These are phyloP conservation scores for Vinca major DNA, from an alignment of 305 asterid species.

Conservation along the genomic window DNA sequence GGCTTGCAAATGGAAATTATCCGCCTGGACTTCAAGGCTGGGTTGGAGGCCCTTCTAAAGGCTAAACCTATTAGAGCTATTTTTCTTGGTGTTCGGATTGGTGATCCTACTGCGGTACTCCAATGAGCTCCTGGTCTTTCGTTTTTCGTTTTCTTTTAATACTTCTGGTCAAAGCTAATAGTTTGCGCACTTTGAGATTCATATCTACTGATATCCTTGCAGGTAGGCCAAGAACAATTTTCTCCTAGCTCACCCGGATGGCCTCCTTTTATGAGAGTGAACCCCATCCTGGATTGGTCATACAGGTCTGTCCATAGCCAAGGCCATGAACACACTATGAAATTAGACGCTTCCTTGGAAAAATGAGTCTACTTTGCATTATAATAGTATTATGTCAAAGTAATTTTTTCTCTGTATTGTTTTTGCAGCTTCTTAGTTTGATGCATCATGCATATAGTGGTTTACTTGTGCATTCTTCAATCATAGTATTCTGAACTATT, in stretches of 20 bases:
- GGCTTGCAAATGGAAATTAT: conserved; percentile 65
- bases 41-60: conserved; percentile 62
- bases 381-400: not conserved
- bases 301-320: conserved; percentile 47
- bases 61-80: conserved; percentile 70
- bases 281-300: conserved; percentile 98
- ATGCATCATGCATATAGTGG: not conserved
- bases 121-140: conserved; percentile 2
- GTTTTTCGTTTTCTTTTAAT: not conserved
- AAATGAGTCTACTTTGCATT: conserved; percentile 3
- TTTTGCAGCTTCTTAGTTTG: not conserved
- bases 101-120: conserved; percentile 90
- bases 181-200: not conserved
- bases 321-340: not conserved
- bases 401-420: not conserved
- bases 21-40: conserved; percentile 75
- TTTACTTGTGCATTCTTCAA: too few relatives aligned
- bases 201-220: conserved; percentile 20
- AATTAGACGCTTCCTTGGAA: not conserved
- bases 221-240: conserved; percentile 93
- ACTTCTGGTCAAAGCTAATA: not conserved
- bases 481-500: not conserved
- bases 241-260: conserved; percentile 97
- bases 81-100: conserved; percentile 89
- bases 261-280: conserved; percentile 99